Conservation (phyloP, 257 asterid genomes). For the Galeopsis tetrahit region DNA sequence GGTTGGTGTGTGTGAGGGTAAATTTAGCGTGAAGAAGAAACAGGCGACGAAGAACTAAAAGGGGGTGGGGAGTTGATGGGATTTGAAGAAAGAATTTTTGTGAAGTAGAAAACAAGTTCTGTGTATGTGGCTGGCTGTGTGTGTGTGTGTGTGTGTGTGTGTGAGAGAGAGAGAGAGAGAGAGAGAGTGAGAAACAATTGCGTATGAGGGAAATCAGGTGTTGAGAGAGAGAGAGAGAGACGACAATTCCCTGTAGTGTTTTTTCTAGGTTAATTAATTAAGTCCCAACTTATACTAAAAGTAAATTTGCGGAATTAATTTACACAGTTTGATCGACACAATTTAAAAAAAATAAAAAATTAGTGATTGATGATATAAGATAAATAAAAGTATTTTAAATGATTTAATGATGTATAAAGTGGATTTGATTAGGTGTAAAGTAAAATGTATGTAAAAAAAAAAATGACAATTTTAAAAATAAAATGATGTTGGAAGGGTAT, state of each 20-base stretch:
- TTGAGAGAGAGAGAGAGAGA: neutral
- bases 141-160: neutral
- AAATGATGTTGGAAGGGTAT: too few species aligned
- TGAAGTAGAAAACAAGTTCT: constrained; percentile 28
- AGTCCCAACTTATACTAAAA: too few species aligned
- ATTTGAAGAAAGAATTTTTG: constrained; percentile 37
- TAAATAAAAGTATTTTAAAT: too few species aligned
- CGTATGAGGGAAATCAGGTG: neutral
- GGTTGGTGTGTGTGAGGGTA: neutral
- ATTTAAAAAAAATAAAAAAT: too few species aligned
- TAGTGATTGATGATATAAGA: too few species aligned
- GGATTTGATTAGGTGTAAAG: too few species aligned
- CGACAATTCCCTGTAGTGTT: neutral
- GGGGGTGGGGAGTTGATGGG: constrained; percentile 31
- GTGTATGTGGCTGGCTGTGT: neutral
- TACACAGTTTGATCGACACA: too few species aligned
- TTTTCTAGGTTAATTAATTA: too few species aligned
- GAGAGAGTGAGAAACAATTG: constrained; percentile 19
- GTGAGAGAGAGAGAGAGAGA: neutral
- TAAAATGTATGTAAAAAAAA: too few species aligned
- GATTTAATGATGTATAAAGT: too few species aligned
- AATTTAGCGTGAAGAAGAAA: neutral
- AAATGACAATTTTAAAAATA: too few species aligned
- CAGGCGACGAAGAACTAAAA: constrained; percentile 4
- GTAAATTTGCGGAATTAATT: too few species aligned